Evolutionary conservation across 371 early-diverging fungal species (phyloP), one percentile per base, ranked within the genome.

Genomic region (Apophysomyces elegans): DNA sequence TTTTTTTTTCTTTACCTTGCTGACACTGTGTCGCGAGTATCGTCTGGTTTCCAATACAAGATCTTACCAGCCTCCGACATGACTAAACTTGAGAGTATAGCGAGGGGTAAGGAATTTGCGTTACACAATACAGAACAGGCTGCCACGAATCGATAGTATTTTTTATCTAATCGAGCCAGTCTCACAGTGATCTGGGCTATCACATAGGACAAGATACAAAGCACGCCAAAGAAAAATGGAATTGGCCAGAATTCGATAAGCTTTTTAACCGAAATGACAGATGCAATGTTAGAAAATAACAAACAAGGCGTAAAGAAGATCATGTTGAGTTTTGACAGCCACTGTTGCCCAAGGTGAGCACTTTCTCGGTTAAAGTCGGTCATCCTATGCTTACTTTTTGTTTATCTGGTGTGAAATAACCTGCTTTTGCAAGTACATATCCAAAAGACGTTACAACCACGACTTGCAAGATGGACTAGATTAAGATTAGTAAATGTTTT

Each of bases 301-400:
- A 92, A 79, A 69, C 91, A 91, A 0, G 92, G 92, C 36, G 91
- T 92, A 73, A 92, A 86, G 62, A 90, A 89, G 61, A 87, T 82
- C 60, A 92, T 63, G 69, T 90, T 91, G 39, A 92, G 73, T 47
- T 81, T 80, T 44, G 92, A 89, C 57, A 92, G 67, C 62, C 88
- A 84, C 92, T 91, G 76, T 21, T 26, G 5, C 44, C 16, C 16
- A 58, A 50, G 14, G 18, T 38, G 9, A 18, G 21, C 50, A 45
- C 43, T 65, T 37, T 21, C 37, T 11, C 7, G 26, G 35, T 4
- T 37, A 13, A 14, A 12, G 16, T 4, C 18, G 13, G 46, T 21
- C 32, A 18, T 11, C 62, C 41, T 60, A 5, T 18, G 32, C 37
- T 67, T 76, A 86, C 86, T 73, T 79, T 86, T 66, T 84, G 86